A percentile compares a stretch with the other conserved stretches of the same genome.
These are phyloP conservation scores for Podila clonocystis DNA, from an alignment of 192 early-diverging fungal species.

Conservation along the genomic window DNA sequence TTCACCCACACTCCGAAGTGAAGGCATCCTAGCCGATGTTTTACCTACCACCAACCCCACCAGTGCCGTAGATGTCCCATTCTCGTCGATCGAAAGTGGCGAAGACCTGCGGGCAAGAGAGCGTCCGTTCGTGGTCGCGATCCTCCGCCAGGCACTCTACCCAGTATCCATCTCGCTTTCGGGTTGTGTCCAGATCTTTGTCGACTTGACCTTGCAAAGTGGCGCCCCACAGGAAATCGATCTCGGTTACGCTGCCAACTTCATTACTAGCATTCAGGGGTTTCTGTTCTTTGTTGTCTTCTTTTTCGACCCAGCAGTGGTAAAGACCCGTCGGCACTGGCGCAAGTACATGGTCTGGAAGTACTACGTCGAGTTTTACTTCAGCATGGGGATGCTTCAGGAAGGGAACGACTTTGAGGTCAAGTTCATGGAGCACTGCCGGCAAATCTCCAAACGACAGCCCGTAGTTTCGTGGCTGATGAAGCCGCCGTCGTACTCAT, in stretches of 20 bases:
- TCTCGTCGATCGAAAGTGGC: background rate
- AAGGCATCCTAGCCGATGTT: background rate
- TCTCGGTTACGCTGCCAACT: conserved; percentile 15
- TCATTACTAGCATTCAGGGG: conserved; percentile 39
- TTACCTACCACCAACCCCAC: background rate
- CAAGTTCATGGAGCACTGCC: conserved; percentile 24
- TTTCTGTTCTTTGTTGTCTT: conserved; percentile 46
- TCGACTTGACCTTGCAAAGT: conserved; percentile 15
- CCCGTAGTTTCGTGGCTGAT: conserved; percentile 14
- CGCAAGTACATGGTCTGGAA: conserved; percentile 45
- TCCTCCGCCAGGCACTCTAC: conserved; percentile 42
- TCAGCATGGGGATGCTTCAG: conserved; percentile 31
- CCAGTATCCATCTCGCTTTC: conserved; percentile 35
- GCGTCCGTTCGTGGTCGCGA: conserved; percentile 21
- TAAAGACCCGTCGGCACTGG: conserved; percentile 28
- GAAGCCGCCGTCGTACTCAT: conserved; percentile 34
- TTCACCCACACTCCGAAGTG: conserved; percentile 9
- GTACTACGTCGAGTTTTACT: conserved; percentile 47
- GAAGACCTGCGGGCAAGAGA: conserved; percentile 9
- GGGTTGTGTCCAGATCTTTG: conserved; percentile 42
- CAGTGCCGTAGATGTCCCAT: background rate
- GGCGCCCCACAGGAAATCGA: background rate
- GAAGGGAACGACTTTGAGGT: conserved; percentile 36
- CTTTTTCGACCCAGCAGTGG: conserved; percentile 41
- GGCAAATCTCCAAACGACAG: background rate